Base-by-base conservation (phyloP, 2,329 filamentous ascomycete species). In the Lecanoromycetidae sp. region DNA sequence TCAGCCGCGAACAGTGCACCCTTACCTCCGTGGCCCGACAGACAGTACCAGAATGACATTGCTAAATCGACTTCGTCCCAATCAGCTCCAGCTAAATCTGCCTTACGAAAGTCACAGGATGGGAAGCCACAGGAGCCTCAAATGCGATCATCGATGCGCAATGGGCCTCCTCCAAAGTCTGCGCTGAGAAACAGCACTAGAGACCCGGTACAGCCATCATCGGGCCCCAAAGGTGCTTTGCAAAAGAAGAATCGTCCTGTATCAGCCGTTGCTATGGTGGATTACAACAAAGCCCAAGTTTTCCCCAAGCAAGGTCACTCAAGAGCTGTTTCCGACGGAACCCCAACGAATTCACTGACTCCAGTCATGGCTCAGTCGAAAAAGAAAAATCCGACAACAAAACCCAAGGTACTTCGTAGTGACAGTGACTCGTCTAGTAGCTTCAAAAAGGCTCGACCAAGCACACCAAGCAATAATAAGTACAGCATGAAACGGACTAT, bases 401-500 rank as follows among this genome's bases (percentile, higher is more conserved):
- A 51, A 34, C 44, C 48, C 20, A 48, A 29, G 4, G 62, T 77
- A 7, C 66, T 68, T 48, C 73, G 80, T 2, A 77, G 79, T 54
- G 80, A 75, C 23, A 86, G 82, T 57, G 80, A 85, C 56, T 71
- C 68, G 3, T 66, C 66, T 36, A 94, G 84, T 64, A 94, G 86
- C 60, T 94, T 94, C 67, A 82, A 77, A 58, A 80, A 85, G 23
- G 64, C 69, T 35, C 74, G 75, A 51, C 66, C 72, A 30, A 60
- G 66, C 43, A 60, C 62, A 5, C 64, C 45, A 30, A 63, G 70
- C 35, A 71, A 71, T 0, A 67, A 68, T 3, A 58, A 64, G 20
- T 74, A 78, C 44, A 73, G 69, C 1, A 85, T 94, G 70, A 80
- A 80, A 48, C 74, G 71, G 43, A 86, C 84, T 1, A 84, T 94